Evolutionary conservation across 2,329 filamentous ascomycete species (phyloP), one percentile per base, ranked within the genome.

Genomic region (Hypoxylon sp.): DNA sequence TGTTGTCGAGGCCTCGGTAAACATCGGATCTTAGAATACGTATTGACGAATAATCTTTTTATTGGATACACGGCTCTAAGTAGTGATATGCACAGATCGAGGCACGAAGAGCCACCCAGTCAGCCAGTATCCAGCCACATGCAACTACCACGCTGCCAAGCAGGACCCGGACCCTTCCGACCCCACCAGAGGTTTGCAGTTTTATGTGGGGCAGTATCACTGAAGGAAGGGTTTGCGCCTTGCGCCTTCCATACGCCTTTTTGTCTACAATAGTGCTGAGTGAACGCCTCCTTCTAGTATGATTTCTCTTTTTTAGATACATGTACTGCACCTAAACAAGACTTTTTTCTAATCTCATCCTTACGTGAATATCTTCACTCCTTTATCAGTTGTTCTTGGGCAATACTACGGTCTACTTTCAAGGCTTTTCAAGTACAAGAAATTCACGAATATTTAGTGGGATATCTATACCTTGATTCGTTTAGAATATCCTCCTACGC

Each of bases 231-330:
- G 26, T 66, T 66, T 66, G 63, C 63, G 55, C 26, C 55, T 64
- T 54, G 54, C 42, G 54, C 50, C 48, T 67, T 58, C 50, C 48
- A 63, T 53, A 29, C 62, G 50, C 57, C 62, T 61, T 57, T 53
- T 29, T 33, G 33, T 44, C 54, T 44, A 47, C 54, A 47, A 57
- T 26, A 44, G 14, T 37, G 22, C 39, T n/a, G 17, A 42, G 33
- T 31, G 22, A 17, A 10, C 24, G 29, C 26, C 26, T 31, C 29
- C 29, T 31, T 31, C 29, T 9, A 31, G 29, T 8, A 31, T 31
- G 29, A 31, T 31, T 9, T 31, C 29, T 31, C 29, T 31, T 31
- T 31, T 31, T 22, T 22, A 22, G 29, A 31, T 5, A 31, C 29
- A 22, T 22, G 19, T 22, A 9, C 29, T 31, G 29, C 29, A 9